These are phyloP conservation scores for Komagataea norvegica DNA, from an alignment of 1,139 yeast species.

Conservation along the genomic window DNA sequence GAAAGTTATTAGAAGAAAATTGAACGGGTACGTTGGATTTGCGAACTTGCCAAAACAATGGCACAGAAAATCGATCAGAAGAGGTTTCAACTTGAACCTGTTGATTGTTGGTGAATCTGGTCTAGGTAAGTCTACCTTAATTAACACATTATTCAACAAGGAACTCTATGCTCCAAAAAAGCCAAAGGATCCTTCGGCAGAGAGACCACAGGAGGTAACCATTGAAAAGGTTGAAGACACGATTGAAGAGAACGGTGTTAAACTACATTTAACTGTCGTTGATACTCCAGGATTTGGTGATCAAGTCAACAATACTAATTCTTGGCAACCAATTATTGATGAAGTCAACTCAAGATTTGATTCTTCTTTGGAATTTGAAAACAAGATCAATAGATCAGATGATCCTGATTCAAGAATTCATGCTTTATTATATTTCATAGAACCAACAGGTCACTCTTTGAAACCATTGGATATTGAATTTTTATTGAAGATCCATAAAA, in stretches of 20 bases:
- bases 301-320: slow-evolving; percentile 76
- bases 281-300: slow-evolving; percentile 97
- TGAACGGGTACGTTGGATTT: slow-evolving; percentile 93
- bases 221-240: slow-evolving; percentile 67
- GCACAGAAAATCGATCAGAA: slow-evolving; percentile 91
- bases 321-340: slow-evolving; percentile 92
- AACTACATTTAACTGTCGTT: slow-evolving; percentile 75
- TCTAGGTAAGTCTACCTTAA: slow-evolving; percentile 87
- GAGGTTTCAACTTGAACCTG: slow-evolving; percentile 88
- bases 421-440: slow-evolving; percentile 85
- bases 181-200: slow-evolving; percentile 28
- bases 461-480: slow-evolving; percentile 85
- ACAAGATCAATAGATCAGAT: slow-evolving; percentile 73
- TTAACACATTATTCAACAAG: slow-evolving; percentile 85
- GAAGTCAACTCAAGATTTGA: slow-evolving; percentile 87
- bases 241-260: slow-evolving; percentile 91
- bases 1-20: slow-evolving; percentile 69
- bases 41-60: slow-evolving; percentile 98
- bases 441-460: slow-evolving; percentile 94
- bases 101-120: slow-evolving; percentile 93
- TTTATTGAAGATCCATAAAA: slow-evolving; percentile 84
- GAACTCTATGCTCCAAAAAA: slow-evolving; percentile 48
- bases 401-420: slow-evolving; percentile 77
- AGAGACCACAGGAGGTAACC: slow-evolving; percentile 37
- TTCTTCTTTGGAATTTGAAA: slow-evolving; percentile 84